Base-by-base conservation (phyloP, 2,329 filamentous ascomycete genomes). In the Fusarium anthophilum region DNA sequence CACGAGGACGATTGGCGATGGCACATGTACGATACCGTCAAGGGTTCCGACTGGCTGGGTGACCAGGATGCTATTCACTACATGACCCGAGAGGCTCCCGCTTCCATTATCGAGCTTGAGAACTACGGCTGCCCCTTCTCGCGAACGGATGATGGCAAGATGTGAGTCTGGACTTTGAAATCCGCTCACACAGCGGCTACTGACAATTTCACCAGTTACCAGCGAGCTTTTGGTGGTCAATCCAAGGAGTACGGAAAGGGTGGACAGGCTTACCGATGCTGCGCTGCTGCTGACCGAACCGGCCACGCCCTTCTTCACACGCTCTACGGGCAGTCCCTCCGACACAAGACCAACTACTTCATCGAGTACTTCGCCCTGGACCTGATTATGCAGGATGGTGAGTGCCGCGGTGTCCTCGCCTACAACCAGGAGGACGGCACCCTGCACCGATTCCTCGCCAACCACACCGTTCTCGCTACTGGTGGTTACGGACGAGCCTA, bases 21-120 rank as follows among this genome's bases (percentile, higher is more conserved):
- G 95, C 95, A 98, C 87, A 98, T 98, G 95, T 98, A 98, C 88
- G 95, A 98, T 84, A 98, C 95, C 48, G 95, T 98, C 82, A 98
- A 98, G 89, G 95, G 95, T 76, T 97, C 94, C 76, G 95, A 98
- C 88, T 98, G 95, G 95, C 91, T 98, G 58, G 95, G 95, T 84
- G 95, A 98, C 84, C 95, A 98, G 86, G 95, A 98, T 83, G 95
- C 95, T 76, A 98, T 98, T 82, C 95, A 98, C 86, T 98, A 98
- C 88, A 98, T 98, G 95, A 98, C 95, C 80, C 91, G 95, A 81
- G 95, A 98, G 86, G 95, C 95, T 71, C 95, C 95, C 39, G 91
- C 92, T 70, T 96, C 93, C 77, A 95, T 98, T 78, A 93, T 97
- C 82, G 95, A 98, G 86, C 91, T 98, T 69, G 96, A 98, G 87